These are phyloP conservation scores for Sporothrix mexicana DNA, from an alignment of 2,329 filamentous ascomycete species.

Conservation along the genomic window DNA sequence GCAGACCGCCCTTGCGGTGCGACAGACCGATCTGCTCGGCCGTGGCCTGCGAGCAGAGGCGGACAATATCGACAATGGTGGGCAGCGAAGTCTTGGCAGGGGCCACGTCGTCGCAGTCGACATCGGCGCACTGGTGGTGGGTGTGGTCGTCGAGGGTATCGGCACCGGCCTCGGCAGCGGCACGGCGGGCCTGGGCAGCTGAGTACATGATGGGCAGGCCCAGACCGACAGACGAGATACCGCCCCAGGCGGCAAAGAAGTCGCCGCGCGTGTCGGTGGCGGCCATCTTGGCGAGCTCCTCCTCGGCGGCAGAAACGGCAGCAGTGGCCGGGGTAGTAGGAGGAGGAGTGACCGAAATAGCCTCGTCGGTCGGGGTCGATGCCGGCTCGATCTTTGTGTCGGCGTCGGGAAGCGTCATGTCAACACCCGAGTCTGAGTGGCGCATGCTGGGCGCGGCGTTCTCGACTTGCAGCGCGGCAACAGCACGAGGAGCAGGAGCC, in stretches of 20 bases:
- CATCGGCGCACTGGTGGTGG: conserved; percentile 29
- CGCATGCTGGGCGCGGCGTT: conserved; percentile 44
- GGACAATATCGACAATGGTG: conserved; percentile 77
- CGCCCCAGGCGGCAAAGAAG: conserved; percentile 96
- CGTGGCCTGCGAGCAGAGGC: conserved; percentile 85
- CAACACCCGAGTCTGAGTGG: conserved; percentile 61
- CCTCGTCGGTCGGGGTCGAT: conserved; percentile 34
- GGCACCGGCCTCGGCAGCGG: conserved; percentile 44
- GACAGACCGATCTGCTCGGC: conserved; percentile 85
- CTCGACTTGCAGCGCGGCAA: conserved; percentile 36
- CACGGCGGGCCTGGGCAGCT: conserved; percentile 66
- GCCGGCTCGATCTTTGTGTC: conserved; percentile 38
- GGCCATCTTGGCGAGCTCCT: conserved; percentile 21
- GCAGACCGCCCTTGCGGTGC: conserved; percentile 79
- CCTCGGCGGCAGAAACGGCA: conserved; percentile 42
- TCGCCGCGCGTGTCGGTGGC: conserved; percentile 62
- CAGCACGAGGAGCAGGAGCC: background rate
- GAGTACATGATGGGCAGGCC: conserved; percentile 91
- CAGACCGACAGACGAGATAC: conserved; percentile 91
- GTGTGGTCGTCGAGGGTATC: background rate
- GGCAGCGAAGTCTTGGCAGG: conserved; percentile 51
- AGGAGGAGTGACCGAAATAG: conserved; percentile 33
- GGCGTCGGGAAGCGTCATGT: conserved; percentile 50
- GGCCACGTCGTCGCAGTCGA: conserved; percentile 34
- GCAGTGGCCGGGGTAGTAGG: background rate